phyloP scores from a whole-genome alignment of 2,329 filamentous ascomycete genomes.

The Trematosphaeria pertusa region DNA sequence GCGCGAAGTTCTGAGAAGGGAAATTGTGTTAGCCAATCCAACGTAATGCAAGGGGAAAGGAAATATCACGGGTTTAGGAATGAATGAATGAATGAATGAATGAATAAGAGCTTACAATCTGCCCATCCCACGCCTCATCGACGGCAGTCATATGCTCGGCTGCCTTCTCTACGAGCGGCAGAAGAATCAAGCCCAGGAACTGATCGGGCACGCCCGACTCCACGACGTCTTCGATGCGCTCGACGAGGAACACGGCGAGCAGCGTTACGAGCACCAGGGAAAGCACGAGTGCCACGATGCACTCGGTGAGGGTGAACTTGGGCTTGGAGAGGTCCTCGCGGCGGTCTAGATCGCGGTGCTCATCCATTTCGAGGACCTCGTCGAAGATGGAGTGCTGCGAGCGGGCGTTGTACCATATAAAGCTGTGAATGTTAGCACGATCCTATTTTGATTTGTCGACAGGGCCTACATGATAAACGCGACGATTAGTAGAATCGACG shows the following conservation, averaged over 20 bases:
- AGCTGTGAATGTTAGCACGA: slow-evolving; percentile 61
- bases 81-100: neutral
- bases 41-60: neutral
- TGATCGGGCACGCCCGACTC: slow-evolving; percentile 56
- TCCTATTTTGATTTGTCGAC: slow-evolving; percentile 51
- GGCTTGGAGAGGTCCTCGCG: slow-evolving; percentile 65
- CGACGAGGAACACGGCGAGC: slow-evolving; percentile 75
- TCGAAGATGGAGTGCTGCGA: slow-evolving; percentile 82
- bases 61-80: neutral
- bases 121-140: slow-evolving; percentile 83
- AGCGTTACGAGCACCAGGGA: slow-evolving; percentile 74
- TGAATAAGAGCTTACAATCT: slow-evolving; percentile 56
- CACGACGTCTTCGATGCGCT: slow-evolving; percentile 72
- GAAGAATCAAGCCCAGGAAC: slow-evolving; percentile 75
- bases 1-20: slow-evolving; percentile 73
- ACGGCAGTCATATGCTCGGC: slow-evolving; percentile 85
- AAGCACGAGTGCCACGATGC: slow-evolving; percentile 68
- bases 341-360: slow-evolving; percentile 69
- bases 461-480: slow-evolving; percentile 59
- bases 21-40: slow-evolving; percentile 10
- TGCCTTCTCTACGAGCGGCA: slow-evolving; percentile 84
- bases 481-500: slow-evolving; percentile 44
- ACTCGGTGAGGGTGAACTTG: slow-evolving; percentile 79
- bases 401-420: slow-evolving; percentile 74
- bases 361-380: slow-evolving; percentile 74